Evolutionary conservation across 1,284 basidiomycete species (phyloP), one percentile per base, ranked within the genome.

Genomic region (Pisolithus thermaeus): DNA sequence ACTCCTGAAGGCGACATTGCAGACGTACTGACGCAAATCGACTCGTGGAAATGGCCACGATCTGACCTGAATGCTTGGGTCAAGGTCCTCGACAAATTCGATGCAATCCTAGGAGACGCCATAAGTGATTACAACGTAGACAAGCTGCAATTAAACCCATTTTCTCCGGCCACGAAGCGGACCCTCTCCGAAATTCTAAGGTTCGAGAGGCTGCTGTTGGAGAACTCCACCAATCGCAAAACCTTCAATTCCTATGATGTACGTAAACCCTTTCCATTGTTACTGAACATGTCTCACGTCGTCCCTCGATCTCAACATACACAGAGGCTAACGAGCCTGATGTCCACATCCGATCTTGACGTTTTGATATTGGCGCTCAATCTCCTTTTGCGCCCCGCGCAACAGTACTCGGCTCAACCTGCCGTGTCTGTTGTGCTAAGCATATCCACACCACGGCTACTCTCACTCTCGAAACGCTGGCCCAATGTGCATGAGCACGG

Each of bases 51-150:
- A 70, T 99, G 92, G 88, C 92, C 95, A 27, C 83, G 97, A 58
- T 96, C 94, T 52, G 97, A 99, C 76, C 80, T 99, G 54, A 93
- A 97, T 73, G 87, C 91, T 52, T 99, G 97, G 97, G 87, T 92
- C 63, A 86, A 86, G 63, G 90, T 95, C 52, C 83, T 99, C 46
- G 96, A 99, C 76, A 90, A 91, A 67, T 96, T 99, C 68, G 97
- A 98, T 71, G 73, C 76, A 54, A 84, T 97, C 56, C 79, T 99
- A 57, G 92, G 90, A 64, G 80, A 83, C 45, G 77, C 87, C 56
- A 89, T 96, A 67, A 78, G 78, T 56, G 86, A 88, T 70, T 96
- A 98, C 69, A 81, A 84, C 53, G 76, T 92, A 57, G 87, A 91
- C 68, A 84, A 84, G 59, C 75, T 92, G 2, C 95, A 99, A 70